phyloP scores from a whole-genome alignment of 352 stramenopile species.

The Elongisporangium senticosum region DNA sequence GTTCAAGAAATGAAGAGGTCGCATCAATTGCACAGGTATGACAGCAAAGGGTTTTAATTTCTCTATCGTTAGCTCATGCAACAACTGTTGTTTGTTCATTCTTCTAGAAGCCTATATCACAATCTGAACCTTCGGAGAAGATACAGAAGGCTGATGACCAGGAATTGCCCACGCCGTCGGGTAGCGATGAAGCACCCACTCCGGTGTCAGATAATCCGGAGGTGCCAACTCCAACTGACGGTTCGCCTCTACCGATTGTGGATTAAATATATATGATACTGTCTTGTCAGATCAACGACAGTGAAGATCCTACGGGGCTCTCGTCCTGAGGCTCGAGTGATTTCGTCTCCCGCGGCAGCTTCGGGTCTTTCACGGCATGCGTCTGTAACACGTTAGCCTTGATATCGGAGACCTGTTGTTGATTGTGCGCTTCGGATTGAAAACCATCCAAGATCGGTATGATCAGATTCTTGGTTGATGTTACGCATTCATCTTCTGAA shows the following conservation, averaged over 20 bases:
- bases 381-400: neutral
- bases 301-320: neutral
- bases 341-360: neutral
- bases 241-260: neutral
- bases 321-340: neutral
- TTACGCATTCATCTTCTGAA: neutral
- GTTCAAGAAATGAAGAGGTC: slow-evolving; percentile 13
- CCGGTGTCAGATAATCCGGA: neutral
- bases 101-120: neutral
- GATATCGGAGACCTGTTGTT: too few relatives aligned
- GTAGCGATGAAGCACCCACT: neutral
- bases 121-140: neutral
- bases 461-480: neutral
- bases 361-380: neutral
- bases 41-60: neutral
- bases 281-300: neutral
- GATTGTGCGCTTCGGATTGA: neutral
- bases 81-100: neutral
- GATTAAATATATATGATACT: neutral
- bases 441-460: neutral
- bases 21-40: neutral
- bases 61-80: neutral
- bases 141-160: neutral
- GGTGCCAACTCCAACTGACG: neutral
- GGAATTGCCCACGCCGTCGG: neutral